These are phyloP conservation scores for Dactylorhiza incarnata DNA, from an alignment of 106 monocot genomes.

Conservation along the genomic window DNA sequence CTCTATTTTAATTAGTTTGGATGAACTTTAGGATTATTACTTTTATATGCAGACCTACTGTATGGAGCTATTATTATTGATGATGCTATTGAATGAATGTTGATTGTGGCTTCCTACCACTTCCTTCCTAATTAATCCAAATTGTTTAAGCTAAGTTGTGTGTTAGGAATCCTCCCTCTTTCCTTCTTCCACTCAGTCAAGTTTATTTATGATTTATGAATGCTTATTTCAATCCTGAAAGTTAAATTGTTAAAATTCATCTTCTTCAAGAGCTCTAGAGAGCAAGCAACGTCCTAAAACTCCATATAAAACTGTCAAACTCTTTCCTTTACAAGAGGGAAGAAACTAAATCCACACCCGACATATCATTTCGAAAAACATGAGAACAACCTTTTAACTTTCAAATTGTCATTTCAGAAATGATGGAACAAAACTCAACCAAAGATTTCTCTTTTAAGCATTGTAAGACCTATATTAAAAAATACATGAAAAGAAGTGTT, in stretches of 20 bases:
- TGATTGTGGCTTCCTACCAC: conserved; percentile 1
- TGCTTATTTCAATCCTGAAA: background rate
- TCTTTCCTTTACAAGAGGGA: background rate
- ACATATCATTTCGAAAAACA: background rate
- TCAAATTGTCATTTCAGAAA: background rate
- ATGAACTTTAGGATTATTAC: background rate
- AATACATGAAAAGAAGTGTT: too few relatives aligned
- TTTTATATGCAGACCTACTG: background rate
- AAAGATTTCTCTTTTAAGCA: background rate
- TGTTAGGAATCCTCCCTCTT: background rate
- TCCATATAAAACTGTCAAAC: background rate
- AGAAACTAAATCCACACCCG: background rate
- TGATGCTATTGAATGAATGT: background rate
- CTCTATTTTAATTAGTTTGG: too few relatives aligned
- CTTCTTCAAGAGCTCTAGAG: background rate
- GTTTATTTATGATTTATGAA: background rate
- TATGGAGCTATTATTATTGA: background rate
- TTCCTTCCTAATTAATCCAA: background rate
- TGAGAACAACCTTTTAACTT: background rate
- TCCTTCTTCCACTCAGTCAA: background rate
- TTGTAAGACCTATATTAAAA: background rate
- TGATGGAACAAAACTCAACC: background rate
- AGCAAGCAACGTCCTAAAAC: background rate
- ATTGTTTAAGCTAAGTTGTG: background rate
- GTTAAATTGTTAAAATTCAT: background rate